A percentile compares a stretch with the other conserved stretches of the same genome.
Evolutionary conservation across 495 filamentous ascomycete species (phyloP).

Genomic region (Xylaria acuta): DNA sequence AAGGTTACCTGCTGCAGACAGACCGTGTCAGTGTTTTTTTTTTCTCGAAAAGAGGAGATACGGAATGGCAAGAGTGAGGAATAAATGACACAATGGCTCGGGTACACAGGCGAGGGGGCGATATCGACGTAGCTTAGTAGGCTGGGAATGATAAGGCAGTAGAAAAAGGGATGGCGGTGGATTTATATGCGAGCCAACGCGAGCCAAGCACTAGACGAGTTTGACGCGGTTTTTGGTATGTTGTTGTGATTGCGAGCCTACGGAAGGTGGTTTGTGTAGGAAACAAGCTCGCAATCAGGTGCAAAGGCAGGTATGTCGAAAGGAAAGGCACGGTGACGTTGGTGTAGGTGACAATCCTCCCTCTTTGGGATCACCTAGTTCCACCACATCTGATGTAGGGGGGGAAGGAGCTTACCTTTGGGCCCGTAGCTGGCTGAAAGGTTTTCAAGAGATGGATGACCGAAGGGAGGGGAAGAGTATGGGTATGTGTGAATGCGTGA

Average conservation of each 20-base stretch:
- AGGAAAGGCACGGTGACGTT: not conserved
- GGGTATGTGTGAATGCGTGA: not conserved
- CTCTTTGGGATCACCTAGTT: not conserved
- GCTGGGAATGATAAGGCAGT: not conserved
- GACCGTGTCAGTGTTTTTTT: not conserved
- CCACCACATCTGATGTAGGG: not conserved
- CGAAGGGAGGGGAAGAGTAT: not conserved
- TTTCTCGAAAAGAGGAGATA: not conserved
- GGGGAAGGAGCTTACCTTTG: not conserved
- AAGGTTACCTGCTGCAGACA: not conserved
- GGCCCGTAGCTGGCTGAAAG: not conserved
- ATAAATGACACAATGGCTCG: not conserved
- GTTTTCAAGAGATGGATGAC: not conserved
- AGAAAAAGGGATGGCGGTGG: not conserved
- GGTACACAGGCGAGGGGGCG: not conserved
- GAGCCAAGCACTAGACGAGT: not conserved
- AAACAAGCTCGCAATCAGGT: not conserved
- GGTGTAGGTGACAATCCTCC: not conserved
- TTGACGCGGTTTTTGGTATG: not conserved
- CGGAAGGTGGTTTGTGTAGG: not conserved
- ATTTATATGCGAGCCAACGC: not conserved
- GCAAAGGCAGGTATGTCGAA: not conserved
- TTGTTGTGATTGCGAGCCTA: not conserved
- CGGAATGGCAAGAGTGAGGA: not conserved
- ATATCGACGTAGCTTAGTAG: not conserved